These are phyloP conservation scores for Phytophthora pseudosyringae DNA, from an alignment of 352 stramenopile genomes.

Conservation along the genomic window DNA sequence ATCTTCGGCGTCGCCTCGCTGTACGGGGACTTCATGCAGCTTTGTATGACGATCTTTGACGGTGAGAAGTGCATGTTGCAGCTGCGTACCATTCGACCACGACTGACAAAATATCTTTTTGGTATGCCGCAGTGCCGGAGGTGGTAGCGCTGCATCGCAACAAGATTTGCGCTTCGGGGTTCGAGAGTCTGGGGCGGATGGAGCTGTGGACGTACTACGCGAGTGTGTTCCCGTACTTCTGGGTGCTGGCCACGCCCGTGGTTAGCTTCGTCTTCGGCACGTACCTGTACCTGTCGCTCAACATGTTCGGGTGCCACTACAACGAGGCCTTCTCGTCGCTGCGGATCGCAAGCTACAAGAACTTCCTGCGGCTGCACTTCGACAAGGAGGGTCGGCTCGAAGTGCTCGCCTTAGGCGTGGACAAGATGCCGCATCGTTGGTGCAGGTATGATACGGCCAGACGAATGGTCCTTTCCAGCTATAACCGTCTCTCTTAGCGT, in stretches of 20 bases:
- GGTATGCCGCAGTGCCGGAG: conserved; percentile 62
- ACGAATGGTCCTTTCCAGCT: conserved; percentile 3
- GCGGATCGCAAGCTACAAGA: conserved; percentile 91
- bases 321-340: conserved; percentile 91
- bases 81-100: neutral
- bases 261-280: conserved; percentile 82
- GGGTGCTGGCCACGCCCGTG: conserved; percentile 81
- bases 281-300: conserved; percentile 88
- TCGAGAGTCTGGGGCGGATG: conserved; percentile 66
- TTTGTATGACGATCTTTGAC: conserved; percentile 88
- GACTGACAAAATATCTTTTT: conserved; percentile 17
- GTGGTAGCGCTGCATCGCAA: conserved; percentile 82
- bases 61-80: conserved; percentile 39
- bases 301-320: conserved; percentile 88
- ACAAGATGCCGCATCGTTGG: conserved; percentile 91
- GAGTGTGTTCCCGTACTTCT: conserved; percentile 90
- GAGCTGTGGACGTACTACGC: conserved; percentile 87
- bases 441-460: conserved; percentile 48
- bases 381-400: conserved; percentile 77
- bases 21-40: conserved; percentile 72
- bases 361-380: conserved; percentile 87
- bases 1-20: conserved; percentile 65
- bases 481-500: no score
- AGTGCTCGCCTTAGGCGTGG: conserved; percentile 86
- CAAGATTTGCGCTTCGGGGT: conserved; percentile 79